Conservation (phyloP, 2,329 filamentous ascomycete genomes). For the Cercospora sp. region DNA sequence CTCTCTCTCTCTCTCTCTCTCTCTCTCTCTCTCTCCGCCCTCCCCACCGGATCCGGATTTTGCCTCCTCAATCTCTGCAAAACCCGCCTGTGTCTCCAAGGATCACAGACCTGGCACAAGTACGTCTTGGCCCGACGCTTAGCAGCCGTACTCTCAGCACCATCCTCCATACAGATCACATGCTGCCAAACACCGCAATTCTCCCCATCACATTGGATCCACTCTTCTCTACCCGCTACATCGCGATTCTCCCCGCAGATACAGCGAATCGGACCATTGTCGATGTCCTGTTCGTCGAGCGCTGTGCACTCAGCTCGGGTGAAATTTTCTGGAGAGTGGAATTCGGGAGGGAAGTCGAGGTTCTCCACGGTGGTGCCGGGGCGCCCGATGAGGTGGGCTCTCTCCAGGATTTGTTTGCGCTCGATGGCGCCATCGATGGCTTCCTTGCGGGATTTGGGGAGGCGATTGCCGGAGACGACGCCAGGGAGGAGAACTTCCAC, state of each 20-base stretch:
- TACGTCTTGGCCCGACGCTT: constrained; percentile 21
- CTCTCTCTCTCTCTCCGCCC: background rate
- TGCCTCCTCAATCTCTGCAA: constrained; percentile 22
- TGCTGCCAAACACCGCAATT: constrained; percentile 37
- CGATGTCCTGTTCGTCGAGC: background rate
- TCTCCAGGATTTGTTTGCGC: constrained; percentile 25
- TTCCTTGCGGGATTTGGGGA: constrained; percentile 26
- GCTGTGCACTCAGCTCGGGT: constrained; percentile 11
- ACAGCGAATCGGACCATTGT: constrained; percentile 30
- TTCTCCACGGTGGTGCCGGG: background rate
- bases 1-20: too few species aligned
- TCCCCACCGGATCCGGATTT: background rate
- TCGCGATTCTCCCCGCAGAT: constrained; percentile 31
- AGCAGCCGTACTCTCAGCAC: constrained; percentile 14
- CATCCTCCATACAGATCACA: constrained; percentile 26
- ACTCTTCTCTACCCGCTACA: constrained; percentile 18
- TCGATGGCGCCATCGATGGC: constrained; percentile 23
- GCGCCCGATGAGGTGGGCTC: constrained; percentile 5
- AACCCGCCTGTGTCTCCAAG: constrained; percentile 24
- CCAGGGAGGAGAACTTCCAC: background rate
- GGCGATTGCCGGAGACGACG: constrained; percentile 27
- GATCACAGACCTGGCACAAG: constrained; percentile 32
- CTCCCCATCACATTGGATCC: constrained; percentile 29
- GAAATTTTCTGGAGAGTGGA: constrained; percentile 30
- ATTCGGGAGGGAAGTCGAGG: constrained; percentile 32